Evolutionary conservation across 257 asterid species (phyloP), one percentile per base, ranked within the genome.

Genomic region (Solanum phureja): DNA sequence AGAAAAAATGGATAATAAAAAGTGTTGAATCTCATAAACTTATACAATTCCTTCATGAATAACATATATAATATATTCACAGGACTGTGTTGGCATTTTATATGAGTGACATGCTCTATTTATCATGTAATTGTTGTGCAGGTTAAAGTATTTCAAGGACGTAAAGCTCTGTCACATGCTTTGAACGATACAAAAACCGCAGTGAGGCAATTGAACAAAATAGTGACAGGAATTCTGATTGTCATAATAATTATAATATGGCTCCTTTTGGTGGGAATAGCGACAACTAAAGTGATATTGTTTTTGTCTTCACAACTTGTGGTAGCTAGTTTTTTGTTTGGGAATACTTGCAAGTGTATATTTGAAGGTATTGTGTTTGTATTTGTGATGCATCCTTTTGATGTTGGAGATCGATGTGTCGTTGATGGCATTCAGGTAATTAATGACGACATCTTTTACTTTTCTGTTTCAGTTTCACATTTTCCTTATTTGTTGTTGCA

Each of bases 101-200:
- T 60, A 60, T 60, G 68, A 60, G 68, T 8, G 29, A 23, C 69
- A 23, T 8, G 27, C 13, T 60, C 27, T 62, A 62, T 60, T 60
- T 60, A 4, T 60, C 69, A 21, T 84, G 13, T 79, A 40, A 85
- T 52, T n/a, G 42, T 75, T 87, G 66, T 91, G 88, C 94, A 97
- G 99, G 92, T 97, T 88, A 95, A 94, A 90, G 98, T 97, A 86
- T 95, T 93, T 90, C 93, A 95, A 24, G 98, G 92, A 64, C 96
- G 98, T 12, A 97, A 93, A 94, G 95, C 96, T 24, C 93, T 97
- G 83, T 96, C 96, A n/a, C 98, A 94, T 90, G 98, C 98, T 82
- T 89, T 96, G 60, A 93, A 89, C 16, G 98, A 95, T 88, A 93
- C 98, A 19, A 95, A 95, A 90, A 94, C 98, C 4, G 98, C 95